Evolutionary conservation across 257 asterid genomes (phyloP).

Genomic region (Verbena officinalis): DNA sequence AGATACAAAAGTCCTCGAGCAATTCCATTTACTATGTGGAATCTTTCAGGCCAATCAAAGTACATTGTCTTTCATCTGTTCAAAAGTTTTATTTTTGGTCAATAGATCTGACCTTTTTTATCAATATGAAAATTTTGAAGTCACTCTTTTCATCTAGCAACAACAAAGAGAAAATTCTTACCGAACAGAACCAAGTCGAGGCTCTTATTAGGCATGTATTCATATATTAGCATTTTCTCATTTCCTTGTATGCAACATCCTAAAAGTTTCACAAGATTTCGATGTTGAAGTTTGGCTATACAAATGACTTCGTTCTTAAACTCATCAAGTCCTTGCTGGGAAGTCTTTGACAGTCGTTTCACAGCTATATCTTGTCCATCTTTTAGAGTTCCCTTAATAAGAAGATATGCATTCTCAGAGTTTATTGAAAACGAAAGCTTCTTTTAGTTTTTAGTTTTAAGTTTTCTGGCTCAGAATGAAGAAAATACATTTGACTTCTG

Average conservation of each 20-base stretch:
- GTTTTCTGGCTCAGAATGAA: too few species aligned
- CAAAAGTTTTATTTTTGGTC: neutral
- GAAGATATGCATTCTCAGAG: neutral
- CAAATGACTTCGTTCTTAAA: slow-evolving; percentile 48
- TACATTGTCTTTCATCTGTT: neutral
- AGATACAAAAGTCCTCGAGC: slow-evolving; percentile 45
- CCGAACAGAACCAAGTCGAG: slow-evolving; percentile 40
- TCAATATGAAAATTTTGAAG: too few species aligned
- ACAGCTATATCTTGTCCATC: slow-evolving; percentile 44
- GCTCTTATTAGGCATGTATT: slow-evolving; percentile 38
- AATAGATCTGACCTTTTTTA: too few species aligned
- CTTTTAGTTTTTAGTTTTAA: too few species aligned
- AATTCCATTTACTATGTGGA: slow-evolving; percentile 33
- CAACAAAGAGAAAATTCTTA: neutral
- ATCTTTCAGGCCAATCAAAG: slow-evolving; percentile 22
- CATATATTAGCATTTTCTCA: slow-evolving; percentile 41
- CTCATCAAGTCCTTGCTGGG: slow-evolving; percentile 43
- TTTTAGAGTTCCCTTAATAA: slow-evolving; percentile 26
- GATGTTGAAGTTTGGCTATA: slow-evolving; percentile 49
- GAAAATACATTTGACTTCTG: too few species aligned
- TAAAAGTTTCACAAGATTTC: slow-evolving; percentile 49
- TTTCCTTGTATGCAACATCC: slow-evolving; percentile 46
- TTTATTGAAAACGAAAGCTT: too few species aligned
- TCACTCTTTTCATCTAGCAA: neutral
- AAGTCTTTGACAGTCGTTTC: slow-evolving; percentile 37